Percentiles rank a stretch among this genome's conserved stretches.
phyloP scores from a whole-genome alignment of 768 basidiomycete species.

The Candolleomyces eurysporus region DNA sequence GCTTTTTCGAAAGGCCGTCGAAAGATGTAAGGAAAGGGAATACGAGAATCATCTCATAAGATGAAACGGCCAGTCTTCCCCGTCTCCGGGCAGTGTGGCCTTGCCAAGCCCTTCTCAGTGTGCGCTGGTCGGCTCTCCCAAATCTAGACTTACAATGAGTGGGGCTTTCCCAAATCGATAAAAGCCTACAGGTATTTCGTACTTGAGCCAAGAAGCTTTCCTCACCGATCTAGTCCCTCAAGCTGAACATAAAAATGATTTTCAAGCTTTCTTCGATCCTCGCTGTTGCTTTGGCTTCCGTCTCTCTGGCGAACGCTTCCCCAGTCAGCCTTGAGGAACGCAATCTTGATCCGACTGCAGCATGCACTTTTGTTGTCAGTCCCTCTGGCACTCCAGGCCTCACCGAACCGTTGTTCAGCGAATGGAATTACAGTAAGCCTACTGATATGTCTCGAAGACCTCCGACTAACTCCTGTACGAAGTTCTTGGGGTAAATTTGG shows the following conservation, averaged over 20 bases:
- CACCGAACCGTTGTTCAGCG: background rate
- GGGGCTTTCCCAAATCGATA: no score
- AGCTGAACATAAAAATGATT: background rate
- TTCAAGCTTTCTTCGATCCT: background rate
- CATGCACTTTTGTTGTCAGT: background rate
- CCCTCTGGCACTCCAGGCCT: background rate
- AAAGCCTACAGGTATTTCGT: no score
- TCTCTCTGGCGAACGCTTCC: background rate
- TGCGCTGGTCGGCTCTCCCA: no score
- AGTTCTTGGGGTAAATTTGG: background rate
- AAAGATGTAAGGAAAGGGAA: no score
- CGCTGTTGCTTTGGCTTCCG: background rate
- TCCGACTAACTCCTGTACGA: background rate
- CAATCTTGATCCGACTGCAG: background rate
- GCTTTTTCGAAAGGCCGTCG: no score
- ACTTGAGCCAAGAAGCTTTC: no score
- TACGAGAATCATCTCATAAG: no score
- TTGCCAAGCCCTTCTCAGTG: no score
- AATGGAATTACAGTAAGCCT: background rate
- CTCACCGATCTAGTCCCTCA: no score
- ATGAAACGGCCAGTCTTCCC: no score
- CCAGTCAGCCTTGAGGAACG: background rate
- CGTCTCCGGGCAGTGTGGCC: no score
- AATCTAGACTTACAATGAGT: no score
- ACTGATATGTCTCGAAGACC: background rate